Percentiles rank a stretch among this genome's conserved stretches.
Evolutionary conservation across 2,329 filamentous ascomycete species (phyloP).

Genomic region (Diaporthe amygdali): DNA sequence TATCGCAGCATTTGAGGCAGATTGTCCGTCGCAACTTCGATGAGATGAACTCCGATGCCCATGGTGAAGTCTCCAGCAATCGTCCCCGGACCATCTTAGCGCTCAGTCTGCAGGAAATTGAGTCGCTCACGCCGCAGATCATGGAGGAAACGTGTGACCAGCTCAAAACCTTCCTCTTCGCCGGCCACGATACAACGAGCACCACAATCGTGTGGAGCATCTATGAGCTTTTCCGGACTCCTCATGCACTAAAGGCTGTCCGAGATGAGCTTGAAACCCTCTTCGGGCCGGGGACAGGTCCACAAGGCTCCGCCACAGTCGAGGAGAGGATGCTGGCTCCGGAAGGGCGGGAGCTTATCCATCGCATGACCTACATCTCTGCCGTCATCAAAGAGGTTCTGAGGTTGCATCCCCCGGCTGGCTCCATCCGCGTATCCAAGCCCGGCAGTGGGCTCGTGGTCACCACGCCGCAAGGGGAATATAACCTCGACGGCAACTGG

Average conservation of each 20-base stretch:
- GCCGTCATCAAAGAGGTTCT: conserved; percentile 17
- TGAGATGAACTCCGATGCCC: neutral
- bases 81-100: conserved; percentile 37
- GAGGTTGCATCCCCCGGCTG: conserved; percentile 31
- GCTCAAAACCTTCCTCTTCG: conserved; percentile 45
- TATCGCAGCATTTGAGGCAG: neutral
- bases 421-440: conserved; percentile 33
- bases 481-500: conserved; percentile 39
- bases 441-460: conserved; percentile 35
- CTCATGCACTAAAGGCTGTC: conserved; percentile 34
- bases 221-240: conserved; percentile 40
- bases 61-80: neutral
- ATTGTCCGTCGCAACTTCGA: neutral
- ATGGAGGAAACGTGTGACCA: conserved; percentile 39
- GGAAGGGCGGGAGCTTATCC: conserved; percentile 36
- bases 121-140: conserved; percentile 31
- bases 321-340: conserved; percentile 30
- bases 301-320: conserved; percentile 25
- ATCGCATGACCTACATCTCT: conserved; percentile 32
- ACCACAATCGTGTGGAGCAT: conserved; percentile 40
- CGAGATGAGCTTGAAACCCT: conserved; percentile 41
- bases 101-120: conserved; percentile 36
- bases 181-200: conserved; percentile 46
- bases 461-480: conserved; percentile 33
- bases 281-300: conserved; percentile 36